Evolutionary conservation across 2,329 filamentous ascomycete species (phyloP), one percentile per base, ranked within the genome.

Genomic region (Fusarium falciforme): DNA sequence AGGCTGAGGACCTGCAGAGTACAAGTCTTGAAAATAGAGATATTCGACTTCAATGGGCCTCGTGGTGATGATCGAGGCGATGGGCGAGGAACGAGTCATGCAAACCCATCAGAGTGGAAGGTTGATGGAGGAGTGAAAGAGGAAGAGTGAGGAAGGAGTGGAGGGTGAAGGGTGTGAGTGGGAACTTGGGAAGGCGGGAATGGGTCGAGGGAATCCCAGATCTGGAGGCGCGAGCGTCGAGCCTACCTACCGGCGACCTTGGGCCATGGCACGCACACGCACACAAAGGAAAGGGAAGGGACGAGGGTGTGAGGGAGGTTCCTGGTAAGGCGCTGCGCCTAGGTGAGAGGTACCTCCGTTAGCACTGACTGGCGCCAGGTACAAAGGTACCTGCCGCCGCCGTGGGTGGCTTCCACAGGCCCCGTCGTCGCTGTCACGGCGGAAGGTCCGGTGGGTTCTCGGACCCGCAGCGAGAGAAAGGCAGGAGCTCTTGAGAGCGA

Each of bases 171-270:
- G 67, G 76, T 77, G 68, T 76, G 76, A 71, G 76, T 75, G 76
- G 76, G 69, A 71, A 77, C 68, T 61, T 74, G 73, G 75, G 76
- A 78, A 78, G 74, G 71, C 60, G 72, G 74, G 76, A 76, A 78
- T 77, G 77, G 77, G 77, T 77, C 75, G 75, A 79, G 77, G 71
- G 68, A 74, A 68, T 76, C 68, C 76, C 67, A 78, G 77, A 77
- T 78, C 70, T 76, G 74, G 76, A 75, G 74, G 76, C 73, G 70
- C 75, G 72, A 77, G 76, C 66, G 71, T 67, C 61, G 42, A 67
- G 59, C 68, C 64, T 65, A 65, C 31, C 59, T 73, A 75, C 71
- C 72, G 71, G 67, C 60, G 63, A 63, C 61, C 49, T 58, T 29
- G 40, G 17, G 22, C 31, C 54, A 64, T 35, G 61, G 47, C 63